These are phyloP conservation scores for Puccinia hordei DNA, from an alignment of 1,284 basidiomycete species.

Conservation along the genomic window DNA sequence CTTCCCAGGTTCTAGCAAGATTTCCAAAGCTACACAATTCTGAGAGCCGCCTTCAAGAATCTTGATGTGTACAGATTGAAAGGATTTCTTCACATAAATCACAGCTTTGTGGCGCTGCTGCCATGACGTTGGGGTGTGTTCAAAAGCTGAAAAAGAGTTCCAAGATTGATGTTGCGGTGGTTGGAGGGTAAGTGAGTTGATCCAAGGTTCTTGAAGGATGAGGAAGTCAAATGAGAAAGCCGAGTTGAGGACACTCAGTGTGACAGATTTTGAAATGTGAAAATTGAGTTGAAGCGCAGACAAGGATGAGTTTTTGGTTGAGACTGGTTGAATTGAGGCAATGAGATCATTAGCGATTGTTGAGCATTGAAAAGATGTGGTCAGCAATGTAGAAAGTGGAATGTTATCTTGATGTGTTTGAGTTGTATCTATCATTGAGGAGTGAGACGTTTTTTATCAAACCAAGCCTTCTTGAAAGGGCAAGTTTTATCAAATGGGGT, in stretches of 20 bases:
- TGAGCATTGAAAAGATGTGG: too few relatives aligned
- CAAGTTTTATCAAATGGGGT: too few relatives aligned
- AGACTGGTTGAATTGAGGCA: too few relatives aligned
- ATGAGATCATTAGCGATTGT: too few relatives aligned
- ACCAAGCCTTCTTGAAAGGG: too few relatives aligned
- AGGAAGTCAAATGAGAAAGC: neutral
- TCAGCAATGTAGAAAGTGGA: too few relatives aligned
- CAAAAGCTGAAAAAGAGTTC: neutral
- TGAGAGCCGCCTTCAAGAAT: neutral
- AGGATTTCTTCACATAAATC: neutral
- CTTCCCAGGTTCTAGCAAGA: neutral
- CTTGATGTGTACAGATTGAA: neutral
- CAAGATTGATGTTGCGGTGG: neutral
- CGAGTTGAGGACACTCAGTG: neutral
- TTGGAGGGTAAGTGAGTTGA: neutral
- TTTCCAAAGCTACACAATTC: neutral
- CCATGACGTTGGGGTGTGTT: neutral
- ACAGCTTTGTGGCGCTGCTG: neutral
- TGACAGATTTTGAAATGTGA: neutral
- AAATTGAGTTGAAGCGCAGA: too few relatives aligned
- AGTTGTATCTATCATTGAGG: too few relatives aligned
- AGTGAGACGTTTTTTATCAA: too few relatives aligned
- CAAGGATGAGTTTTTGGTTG: too few relatives aligned
- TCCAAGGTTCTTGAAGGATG: too few relatives aligned
- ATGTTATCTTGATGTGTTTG: too few relatives aligned